A percentile compares a stretch with the other conserved stretches of the same genome.
Conservation (phyloP, 257 asterid genomes). For the Solanum gandarillasii region DNA sequence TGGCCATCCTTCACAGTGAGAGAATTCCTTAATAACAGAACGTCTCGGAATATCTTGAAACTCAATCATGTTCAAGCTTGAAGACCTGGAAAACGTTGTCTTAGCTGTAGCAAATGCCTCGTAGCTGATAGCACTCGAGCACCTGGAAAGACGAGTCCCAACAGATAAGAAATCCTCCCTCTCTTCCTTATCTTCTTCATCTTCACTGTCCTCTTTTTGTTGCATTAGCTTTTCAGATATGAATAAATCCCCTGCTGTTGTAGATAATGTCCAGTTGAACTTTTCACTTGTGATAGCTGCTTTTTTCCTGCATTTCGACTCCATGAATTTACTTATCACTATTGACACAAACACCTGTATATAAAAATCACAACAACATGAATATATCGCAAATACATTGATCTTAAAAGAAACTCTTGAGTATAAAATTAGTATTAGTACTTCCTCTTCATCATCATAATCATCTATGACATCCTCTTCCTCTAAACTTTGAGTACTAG, state of each 20-base stretch:
- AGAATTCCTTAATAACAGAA: slow-evolving; percentile 32
- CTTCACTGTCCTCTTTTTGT: not conserved
- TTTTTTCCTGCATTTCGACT: slow-evolving; percentile 41
- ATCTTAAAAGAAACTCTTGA: not conserved
- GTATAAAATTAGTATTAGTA: slow-evolving; percentile 8
- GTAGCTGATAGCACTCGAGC: slow-evolving; percentile 41
- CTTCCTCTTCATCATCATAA: slow-evolving; percentile 62
- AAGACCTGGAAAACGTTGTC: slow-evolving; percentile 45
- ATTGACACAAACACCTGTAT: slow-evolving; percentile 65
- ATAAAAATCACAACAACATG: not conserved
- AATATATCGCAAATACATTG: not conserved
- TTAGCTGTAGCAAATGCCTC: slow-evolving; percentile 45
- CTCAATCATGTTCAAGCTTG: slow-evolving; percentile 52
- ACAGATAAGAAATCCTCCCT: slow-evolving; percentile 28
- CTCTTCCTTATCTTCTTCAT: slow-evolving; percentile 20
- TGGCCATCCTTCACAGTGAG: slow-evolving; percentile 74
- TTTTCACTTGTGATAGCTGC: slow-evolving; percentile 15
- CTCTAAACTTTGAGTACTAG: slow-evolving; percentile 18
- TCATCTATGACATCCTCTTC: slow-evolving; percentile 26
- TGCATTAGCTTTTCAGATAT: not conserved
- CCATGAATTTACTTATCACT: slow-evolving; percentile 54
- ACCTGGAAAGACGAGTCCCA: slow-evolving; percentile 31
- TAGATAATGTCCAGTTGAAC: slow-evolving; percentile 45
- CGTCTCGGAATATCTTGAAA: slow-evolving; percentile 18
- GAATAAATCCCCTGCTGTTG: slow-evolving; percentile 22